These are phyloP conservation scores for Starmerella apicola DNA, from an alignment of 805 yeast genomes.

Conservation along the genomic window DNA sequence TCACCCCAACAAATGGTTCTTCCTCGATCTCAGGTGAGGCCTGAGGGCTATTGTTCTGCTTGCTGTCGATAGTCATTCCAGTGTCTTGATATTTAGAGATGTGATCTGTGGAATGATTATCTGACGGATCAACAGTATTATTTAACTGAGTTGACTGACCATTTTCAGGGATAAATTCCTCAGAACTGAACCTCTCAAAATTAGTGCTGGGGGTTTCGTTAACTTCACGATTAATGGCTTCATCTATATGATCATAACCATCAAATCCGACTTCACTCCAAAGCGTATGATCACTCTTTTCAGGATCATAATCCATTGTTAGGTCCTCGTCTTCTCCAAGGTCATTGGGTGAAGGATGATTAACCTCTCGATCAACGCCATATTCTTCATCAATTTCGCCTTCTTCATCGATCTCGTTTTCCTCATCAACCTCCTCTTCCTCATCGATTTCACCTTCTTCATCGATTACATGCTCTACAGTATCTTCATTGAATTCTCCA, in stretches of 20 bases:
- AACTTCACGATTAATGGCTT: neutral
- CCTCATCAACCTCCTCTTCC: constrained; percentile 3
- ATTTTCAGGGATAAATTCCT: too few species aligned
- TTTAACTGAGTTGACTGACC: too few species aligned
- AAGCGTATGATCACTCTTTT: neutral
- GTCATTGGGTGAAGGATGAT: neutral
- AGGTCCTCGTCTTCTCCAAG: neutral
- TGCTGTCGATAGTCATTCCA: neutral
- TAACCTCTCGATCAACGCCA: constrained; percentile 1
- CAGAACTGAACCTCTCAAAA: too few species aligned
- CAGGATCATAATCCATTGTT: neutral
- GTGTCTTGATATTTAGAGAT: neutral
- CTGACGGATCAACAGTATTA: too few species aligned
- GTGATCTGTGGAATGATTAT: neutral
- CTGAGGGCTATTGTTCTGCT: neutral
- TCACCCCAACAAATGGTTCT: neutral
- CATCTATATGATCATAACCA: neutral
- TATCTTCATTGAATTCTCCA: constrained; percentile 1
- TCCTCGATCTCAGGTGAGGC: neutral
- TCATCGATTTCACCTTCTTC: neutral
- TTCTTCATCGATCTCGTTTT: constrained; percentile 1
- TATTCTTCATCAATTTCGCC: constrained; percentile 3
- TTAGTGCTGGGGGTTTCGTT: neutral
- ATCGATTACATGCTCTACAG: constrained; percentile 4
- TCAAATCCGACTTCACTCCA: neutral